A percentile compares a stretch with the other conserved stretches of the same genome.
These are phyloP conservation scores for Adansonia madagascariensis DNA, from an alignment of 441 rosid genomes.

Conservation along the genomic window DNA sequence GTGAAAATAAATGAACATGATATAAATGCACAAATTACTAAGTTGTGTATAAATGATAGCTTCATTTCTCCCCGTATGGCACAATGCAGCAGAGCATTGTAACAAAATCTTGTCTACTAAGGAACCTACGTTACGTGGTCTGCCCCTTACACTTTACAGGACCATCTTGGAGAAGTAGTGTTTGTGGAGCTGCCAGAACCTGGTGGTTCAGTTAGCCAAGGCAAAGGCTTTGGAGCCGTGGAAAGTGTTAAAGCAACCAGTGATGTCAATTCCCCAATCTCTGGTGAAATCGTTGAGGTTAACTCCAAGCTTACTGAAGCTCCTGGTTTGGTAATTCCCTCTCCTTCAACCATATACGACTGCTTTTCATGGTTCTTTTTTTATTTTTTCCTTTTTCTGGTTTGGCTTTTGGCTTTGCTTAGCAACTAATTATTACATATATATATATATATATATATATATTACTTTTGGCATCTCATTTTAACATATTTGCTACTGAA, in stretches of 20 bases:
- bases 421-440: neutral
- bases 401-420: neutral
- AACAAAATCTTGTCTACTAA: too few species aligned
- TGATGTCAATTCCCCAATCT: slow-evolving; percentile 80
- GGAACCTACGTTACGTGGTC: neutral
- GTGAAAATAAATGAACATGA: too few species aligned
- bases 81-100: too few species aligned
- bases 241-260: slow-evolving; percentile 98
- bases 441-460: too few species aligned
- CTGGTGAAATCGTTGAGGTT: slow-evolving; percentile 82
- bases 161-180: slow-evolving; percentile 91
- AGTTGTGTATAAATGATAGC: too few species aligned
- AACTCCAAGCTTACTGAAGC: slow-evolving; percentile 69
- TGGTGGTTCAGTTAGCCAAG: slow-evolving; percentile 57
- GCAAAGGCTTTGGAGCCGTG: slow-evolving; percentile 79
- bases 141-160: slow-evolving; percentile 42
- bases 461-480: neutral
- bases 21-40: too few species aligned
- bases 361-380: neutral
- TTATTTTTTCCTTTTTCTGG: neutral
- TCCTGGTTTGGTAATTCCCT: slow-evolving; percentile 71
- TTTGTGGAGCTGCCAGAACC: slow-evolving; percentile 83
- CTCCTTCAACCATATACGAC: neutral
- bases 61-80: too few species aligned
- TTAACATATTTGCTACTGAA: slow-evolving; percentile 31